These are phyloP conservation scores for Mycena kentingensis DNA, from an alignment of 768 basidiomycete species.

Conservation along the genomic window DNA sequence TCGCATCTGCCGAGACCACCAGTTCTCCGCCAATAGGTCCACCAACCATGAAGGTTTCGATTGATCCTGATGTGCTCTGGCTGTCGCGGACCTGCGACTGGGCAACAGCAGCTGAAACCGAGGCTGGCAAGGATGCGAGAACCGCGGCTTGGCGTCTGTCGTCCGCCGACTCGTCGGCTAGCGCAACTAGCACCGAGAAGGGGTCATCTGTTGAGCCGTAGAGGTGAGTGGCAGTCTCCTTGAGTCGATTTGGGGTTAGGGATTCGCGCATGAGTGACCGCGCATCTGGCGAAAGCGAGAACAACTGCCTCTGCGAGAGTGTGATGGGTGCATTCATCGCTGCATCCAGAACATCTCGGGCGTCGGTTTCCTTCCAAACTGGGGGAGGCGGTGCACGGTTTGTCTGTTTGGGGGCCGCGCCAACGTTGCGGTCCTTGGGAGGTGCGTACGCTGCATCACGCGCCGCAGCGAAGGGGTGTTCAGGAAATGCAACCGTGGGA, in stretches of 20 bases:
- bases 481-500: not conserved
- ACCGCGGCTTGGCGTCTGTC: not conserved
- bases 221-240: not conserved
- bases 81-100: not conserved
- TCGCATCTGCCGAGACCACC: slow-evolving; percentile 1
- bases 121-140: not conserved
- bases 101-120: not conserved
- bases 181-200: not conserved
- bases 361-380: slow-evolving; percentile 21
- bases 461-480: slow-evolving; percentile 8
- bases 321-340: slow-evolving; percentile 23
- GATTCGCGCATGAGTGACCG: slow-evolving; percentile 20
- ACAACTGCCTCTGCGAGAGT: slow-evolving; percentile 22
- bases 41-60: not conserved
- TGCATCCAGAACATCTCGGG: slow-evolving; percentile 10
- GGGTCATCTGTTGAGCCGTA: not conserved
- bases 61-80: not conserved
- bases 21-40: not conserved
- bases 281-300: slow-evolving; percentile 25
- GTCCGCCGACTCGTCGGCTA: not conserved
- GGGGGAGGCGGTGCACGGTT: slow-evolving; percentile 20
- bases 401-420: slow-evolving; percentile 3
- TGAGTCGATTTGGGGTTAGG: slow-evolving; percentile 11
- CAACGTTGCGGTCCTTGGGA: slow-evolving; percentile 15
- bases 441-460: slow-evolving; percentile 23